phyloP scores from a whole-genome alignment of 495 filamentous ascomycete genomes.

The Parachaetomium inaequale region DNA sequence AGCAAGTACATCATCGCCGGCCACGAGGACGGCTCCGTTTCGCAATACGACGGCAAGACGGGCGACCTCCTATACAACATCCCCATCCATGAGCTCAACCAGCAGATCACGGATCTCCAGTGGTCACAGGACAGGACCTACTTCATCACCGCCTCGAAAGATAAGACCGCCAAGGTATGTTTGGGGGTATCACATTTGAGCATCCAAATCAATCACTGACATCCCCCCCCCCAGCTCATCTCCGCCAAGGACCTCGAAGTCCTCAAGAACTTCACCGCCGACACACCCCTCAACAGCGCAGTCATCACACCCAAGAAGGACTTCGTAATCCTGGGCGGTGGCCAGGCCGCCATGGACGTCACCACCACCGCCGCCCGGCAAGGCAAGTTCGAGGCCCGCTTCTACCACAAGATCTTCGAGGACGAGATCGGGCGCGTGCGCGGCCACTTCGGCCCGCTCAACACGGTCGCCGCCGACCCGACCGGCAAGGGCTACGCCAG shows the following conservation, averaged over 20 bases:
- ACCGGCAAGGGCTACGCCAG: constrained; percentile 85
- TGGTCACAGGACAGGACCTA: constrained; percentile 92
- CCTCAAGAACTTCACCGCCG: constrained; percentile 85
- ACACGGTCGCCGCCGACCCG: constrained; percentile 79
- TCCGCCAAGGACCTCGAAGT: constrained; percentile 78
- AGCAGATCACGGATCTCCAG: constrained; percentile 87
- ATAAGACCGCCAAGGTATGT: constrained; percentile 88
- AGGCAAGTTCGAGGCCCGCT: constrained; percentile 97
- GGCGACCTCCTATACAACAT: constrained; percentile 78
- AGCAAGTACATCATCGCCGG: constrained; percentile 93
- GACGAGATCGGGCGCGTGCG: constrained; percentile 96
- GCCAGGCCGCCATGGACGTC: constrained; percentile 98
- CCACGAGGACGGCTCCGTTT: constrained; percentile 92
- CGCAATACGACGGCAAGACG: constrained; percentile 91
- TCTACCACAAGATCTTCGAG: constrained; percentile 99
- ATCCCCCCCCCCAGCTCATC: constrained; percentile 57
- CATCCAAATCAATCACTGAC: not conserved
- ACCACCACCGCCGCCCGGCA: constrained; percentile 91
- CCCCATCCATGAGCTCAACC: constrained; percentile 76
- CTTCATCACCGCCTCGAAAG: constrained; percentile 96
- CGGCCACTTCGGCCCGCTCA: constrained; percentile 92
- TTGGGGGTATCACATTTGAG: not conserved
- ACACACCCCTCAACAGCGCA: constrained; percentile 96
- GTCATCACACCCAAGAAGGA: constrained; percentile 91
- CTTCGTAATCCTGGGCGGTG: constrained; percentile 94